Conservation (phyloP, 495 filamentous ascomycete species). For the Penicillium lagena region DNA sequence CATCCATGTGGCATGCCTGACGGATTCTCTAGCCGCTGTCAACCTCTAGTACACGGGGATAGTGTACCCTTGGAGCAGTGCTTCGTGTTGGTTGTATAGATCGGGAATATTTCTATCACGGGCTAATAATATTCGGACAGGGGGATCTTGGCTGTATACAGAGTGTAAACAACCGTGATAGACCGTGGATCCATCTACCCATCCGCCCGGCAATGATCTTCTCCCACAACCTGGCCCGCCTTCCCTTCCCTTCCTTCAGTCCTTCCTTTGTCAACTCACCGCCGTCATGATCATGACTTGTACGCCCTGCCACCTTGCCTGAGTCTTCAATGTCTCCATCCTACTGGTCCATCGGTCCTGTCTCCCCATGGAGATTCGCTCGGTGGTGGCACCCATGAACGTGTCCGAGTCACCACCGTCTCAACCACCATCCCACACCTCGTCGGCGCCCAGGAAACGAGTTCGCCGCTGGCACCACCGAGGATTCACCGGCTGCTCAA, state of each 20-base stretch:
- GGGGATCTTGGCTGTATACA: no score
- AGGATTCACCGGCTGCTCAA: conserved; percentile 37
- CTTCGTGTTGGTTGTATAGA: neutral
- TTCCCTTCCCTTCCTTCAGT: no score
- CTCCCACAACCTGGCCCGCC: no score
- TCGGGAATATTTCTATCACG: neutral
- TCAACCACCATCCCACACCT: conserved; percentile 2
- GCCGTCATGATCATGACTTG: no score
- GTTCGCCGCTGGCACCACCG: conserved; percentile 36
- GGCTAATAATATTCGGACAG: no score
- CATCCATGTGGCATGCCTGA: no score
- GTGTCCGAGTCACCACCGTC: conserved; percentile 8
- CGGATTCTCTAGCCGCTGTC: no score
- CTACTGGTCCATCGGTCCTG: neutral
- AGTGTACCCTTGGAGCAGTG: conserved; percentile 4
- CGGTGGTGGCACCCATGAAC: conserved; percentile 17
- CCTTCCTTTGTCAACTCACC: no score
- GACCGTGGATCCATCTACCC: no score
- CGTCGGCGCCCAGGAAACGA: conserved; percentile 31
- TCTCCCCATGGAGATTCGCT: conserved; percentile 27
- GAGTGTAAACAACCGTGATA: no score
- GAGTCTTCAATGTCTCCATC: conserved; percentile 1
- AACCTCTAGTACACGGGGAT: neutral
- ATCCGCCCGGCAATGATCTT: no score
- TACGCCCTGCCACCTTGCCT: neutral